These are phyloP conservation scores for Psilocybe subaeruginosa DNA, from an alignment of 768 basidiomycete genomes.

Conservation along the genomic window DNA sequence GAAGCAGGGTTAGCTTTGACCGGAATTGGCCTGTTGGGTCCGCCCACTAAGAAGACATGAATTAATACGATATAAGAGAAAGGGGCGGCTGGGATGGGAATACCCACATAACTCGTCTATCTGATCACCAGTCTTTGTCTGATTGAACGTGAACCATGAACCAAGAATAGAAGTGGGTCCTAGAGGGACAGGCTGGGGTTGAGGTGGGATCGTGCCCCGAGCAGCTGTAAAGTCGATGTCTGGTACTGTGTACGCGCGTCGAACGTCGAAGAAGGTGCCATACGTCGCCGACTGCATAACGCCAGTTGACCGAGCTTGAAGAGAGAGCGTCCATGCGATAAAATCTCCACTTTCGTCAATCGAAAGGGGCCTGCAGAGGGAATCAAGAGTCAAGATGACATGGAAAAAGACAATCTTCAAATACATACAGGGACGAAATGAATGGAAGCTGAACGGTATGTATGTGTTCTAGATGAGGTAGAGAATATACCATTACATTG, in stretches of 20 bases:
- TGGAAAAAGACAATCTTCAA: background rate
- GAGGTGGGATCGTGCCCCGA: slow-evolving; percentile 47
- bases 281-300: slow-evolving; percentile 44
- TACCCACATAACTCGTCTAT: slow-evolving; percentile 61
- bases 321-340: slow-evolving; percentile 43
- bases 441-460: slow-evolving; percentile 45
- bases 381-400: background rate
- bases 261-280: slow-evolving; percentile 62
- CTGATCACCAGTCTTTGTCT: slow-evolving; percentile 58
- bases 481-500: slow-evolving; percentile 57
- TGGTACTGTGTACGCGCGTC: slow-evolving; percentile 53
- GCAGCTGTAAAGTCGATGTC: slow-evolving; percentile 52
- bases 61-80: background rate
- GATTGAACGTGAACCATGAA: slow-evolving; percentile 57
- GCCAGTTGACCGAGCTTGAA: slow-evolving; percentile 24
- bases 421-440: slow-evolving; percentile 35
- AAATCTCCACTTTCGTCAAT: slow-evolving; percentile 60
- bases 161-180: slow-evolving; percentile 59
- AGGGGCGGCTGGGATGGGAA: background rate
- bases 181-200: slow-evolving; percentile 64
- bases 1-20: slow-evolving; percentile 22
- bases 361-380: slow-evolving; percentile 34
- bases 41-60: slow-evolving; percentile 51
- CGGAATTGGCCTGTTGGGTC: slow-evolving; percentile 62
- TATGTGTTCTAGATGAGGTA: slow-evolving; percentile 63